Evolutionary conservation across 148 eudicot species (phyloP), one percentile per base, ranked within the genome.

Genomic region (Fagopyrum tataricum): DNA sequence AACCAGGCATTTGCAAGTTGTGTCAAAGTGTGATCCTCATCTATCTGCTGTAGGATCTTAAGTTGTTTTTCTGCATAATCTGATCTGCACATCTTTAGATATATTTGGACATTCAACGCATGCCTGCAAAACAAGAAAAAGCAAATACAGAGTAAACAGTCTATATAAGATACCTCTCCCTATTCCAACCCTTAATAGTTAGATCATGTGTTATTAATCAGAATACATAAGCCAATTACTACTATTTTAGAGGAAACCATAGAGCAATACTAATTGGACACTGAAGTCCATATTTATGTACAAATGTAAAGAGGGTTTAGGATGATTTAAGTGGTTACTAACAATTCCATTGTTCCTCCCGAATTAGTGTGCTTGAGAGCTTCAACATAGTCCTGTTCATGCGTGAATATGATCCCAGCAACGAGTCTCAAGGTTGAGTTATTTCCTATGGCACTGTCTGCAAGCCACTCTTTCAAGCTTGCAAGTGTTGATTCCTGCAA

Each of bases 1-100:
- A 85, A 78, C 97, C 98, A 93, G 79, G 98, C 98, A 86, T 77
- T 91, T 64, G 98, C 95, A 82, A 93, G 97, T 84, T 93, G 97
- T 74, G 97, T 91, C 56, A 93, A 84, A 6, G 98, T 89, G 79
- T 93, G 98, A 72, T 93, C 98, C 87, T 93, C 98, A 26, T 93
- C 98, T 79, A 85, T 84, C 79, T 89, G 95, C 76, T 93, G 98
- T 95, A 91, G 87, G 76, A 91, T 75, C 81, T 88, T 87, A 74
- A 91, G 79, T 74, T 93, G 97, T 73, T 93, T 93, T 84, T 93
- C 97, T 43, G 98, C 97, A 85, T 87, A 88, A 75, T 93, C 98
- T 78, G 97, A 87, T 84, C 98, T 83, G 76, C 87, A 82, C 98
- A 93, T 91, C 93, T 91, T 93, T 23, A 93, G 91, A 77, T 85